Evolutionary conservation across 78 protist genomes (phyloP).

Genomic region (Cavenderia fasciculata): DNA sequence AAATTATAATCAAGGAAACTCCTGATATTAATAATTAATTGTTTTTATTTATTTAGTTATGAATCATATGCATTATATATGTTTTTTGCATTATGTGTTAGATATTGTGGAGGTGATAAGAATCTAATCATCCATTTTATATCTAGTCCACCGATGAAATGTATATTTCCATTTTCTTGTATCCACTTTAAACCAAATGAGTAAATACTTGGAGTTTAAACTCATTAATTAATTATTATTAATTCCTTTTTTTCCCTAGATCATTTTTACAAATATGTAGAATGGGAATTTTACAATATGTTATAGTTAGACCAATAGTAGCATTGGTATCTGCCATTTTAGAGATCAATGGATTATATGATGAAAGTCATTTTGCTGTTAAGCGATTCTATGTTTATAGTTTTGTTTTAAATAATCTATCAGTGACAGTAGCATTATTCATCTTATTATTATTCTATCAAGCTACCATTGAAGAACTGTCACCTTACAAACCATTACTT

Average conservation of each 20-base stretch:
- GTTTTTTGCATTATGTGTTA: slow-evolving; percentile 39
- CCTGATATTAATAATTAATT: neutral
- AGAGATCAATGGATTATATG: neutral
- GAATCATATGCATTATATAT: slow-evolving; percentile 61
- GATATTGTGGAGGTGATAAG: slow-evolving; percentile 60
- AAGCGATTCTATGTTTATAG: slow-evolving; percentile 23
- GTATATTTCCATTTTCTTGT: slow-evolving; percentile 3
- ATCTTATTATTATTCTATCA: slow-evolving; percentile 17
- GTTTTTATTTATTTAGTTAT: neutral
- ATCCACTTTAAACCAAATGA: slow-evolving; percentile 47
- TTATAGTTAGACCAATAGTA: slow-evolving; percentile 36
- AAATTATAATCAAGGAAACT: too few relatives aligned
- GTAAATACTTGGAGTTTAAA: neutral
- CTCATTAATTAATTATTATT: neutral
- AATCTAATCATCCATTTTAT: slow-evolving; percentile 50
- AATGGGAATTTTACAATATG: slow-evolving; percentile 57
- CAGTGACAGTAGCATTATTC: slow-evolving; percentile 29
- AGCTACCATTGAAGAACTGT: neutral
- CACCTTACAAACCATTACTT: slow-evolving; percentile 24
- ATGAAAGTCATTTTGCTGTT: neutral
- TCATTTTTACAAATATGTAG: slow-evolving; percentile 42
- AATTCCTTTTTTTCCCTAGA: neutral
- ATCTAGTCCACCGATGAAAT: slow-evolving; percentile 5
- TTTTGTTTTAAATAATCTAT: neutral
- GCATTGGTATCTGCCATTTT: slow-evolving; percentile 20